Conservation (phyloP, 2,329 filamentous ascomycete species). For the Colletotrichum phormii region DNA sequence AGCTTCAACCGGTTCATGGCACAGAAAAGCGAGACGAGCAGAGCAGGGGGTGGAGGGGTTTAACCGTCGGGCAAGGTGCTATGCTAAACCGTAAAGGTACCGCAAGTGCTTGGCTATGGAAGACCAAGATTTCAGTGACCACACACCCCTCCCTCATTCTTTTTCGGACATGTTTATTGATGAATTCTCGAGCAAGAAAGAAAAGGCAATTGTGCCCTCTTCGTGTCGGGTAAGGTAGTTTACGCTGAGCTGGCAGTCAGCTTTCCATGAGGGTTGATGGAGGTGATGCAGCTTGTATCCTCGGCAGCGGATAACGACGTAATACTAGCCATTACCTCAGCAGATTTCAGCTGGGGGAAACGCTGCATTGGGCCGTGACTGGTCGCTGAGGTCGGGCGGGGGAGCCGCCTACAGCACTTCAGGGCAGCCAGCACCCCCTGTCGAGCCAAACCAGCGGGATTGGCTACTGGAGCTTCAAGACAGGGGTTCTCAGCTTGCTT, state of each 20-base stretch:
- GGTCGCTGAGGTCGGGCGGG: slow-evolving; percentile 18
- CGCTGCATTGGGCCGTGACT: slow-evolving; percentile 14
- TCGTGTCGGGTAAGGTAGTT: not conserved
- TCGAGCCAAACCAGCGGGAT: slow-evolving; percentile 32
- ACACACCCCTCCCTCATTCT: not conserved
- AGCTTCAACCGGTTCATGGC: slow-evolving; percentile 1
- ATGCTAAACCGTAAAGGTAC: not conserved
- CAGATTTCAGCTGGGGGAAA: slow-evolving; percentile 20
- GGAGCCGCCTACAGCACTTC: slow-evolving; percentile 20
- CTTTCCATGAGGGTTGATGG: not conserved
- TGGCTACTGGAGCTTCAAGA: slow-evolving; percentile 28
- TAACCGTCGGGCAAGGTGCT: not conserved
- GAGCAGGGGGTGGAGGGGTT: not conserved
- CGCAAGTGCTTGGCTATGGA: not conserved
- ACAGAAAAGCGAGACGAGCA: not conserved
- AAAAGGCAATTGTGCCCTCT: not conserved
- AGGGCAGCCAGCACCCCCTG: slow-evolving; percentile 23
- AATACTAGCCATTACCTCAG: slow-evolving; percentile 26
- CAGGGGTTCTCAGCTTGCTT: slow-evolving; percentile 32
- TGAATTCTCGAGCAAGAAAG: not conserved
- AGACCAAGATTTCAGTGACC: not conserved
- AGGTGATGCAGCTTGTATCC: slow-evolving; percentile 8
- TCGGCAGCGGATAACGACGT: slow-evolving; percentile 36
- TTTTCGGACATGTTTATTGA: not conserved
- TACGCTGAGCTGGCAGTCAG: not conserved